Evolutionary conservation across 2,329 filamentous ascomycete species (phyloP).

Genomic region (Acrocalymma vagum): DNA sequence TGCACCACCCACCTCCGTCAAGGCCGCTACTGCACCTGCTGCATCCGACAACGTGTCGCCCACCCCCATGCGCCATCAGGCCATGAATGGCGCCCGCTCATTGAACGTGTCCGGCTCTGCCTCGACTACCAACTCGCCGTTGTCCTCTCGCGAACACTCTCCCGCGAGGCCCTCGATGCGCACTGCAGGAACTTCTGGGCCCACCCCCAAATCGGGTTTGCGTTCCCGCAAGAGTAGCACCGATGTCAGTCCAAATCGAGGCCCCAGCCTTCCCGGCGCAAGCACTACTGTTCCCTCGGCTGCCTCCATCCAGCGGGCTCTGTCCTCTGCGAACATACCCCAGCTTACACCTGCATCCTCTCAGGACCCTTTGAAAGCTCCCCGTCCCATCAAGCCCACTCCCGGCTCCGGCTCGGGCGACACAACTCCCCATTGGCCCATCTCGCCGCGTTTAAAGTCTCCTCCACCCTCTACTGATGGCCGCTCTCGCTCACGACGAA

Average conservation of each 20-base stretch:
- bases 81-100: slow-evolving; percentile 35
- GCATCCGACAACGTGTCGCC: slow-evolving; percentile 20
- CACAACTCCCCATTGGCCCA: slow-evolving; percentile 73
- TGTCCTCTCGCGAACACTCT: slow-evolving; percentile 58
- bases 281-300: slow-evolving; percentile 64
- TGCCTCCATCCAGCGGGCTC: slow-evolving; percentile 69
- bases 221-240: slow-evolving; percentile 55
- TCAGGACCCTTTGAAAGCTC: slow-evolving; percentile 70
- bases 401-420: slow-evolving; percentile 58
- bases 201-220: slow-evolving; percentile 36
- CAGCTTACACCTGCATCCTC: slow-evolving; percentile 67
- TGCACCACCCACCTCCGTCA: slow-evolving; percentile 17
- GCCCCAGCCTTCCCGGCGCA: slow-evolving; percentile 40
- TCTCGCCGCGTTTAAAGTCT: slow-evolving; percentile 79
- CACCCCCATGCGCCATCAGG: slow-evolving; percentile 32
- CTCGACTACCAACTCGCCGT: slow-evolving; percentile 52
- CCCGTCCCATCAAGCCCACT: slow-evolving; percentile 70
- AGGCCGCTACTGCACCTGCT: slow-evolving; percentile 16
- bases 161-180: slow-evolving; percentile 49
- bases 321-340: slow-evolving; percentile 74
- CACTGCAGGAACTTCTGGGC: slow-evolving; percentile 25
- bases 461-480: slow-evolving; percentile 68
- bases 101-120: slow-evolving; percentile 43
- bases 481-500: slow-evolving; percentile 52
- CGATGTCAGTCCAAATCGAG: slow-evolving; percentile 52